Conservation (phyloP, 1,139 yeast species). For the Suhomyces ambrosiae region DNA sequence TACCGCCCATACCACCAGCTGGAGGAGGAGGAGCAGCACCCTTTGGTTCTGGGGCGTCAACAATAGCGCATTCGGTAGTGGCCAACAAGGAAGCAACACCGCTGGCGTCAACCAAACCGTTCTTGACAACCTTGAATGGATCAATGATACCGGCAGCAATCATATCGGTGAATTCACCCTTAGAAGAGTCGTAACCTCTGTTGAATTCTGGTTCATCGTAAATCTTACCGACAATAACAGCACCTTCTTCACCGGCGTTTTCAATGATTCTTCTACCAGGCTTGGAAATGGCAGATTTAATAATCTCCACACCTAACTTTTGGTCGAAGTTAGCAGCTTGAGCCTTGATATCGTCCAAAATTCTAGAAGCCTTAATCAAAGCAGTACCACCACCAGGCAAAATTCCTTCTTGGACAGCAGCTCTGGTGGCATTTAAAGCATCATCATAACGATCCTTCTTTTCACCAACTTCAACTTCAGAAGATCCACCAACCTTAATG, state of each 20-base stretch:
- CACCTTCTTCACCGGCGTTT: constrained; percentile 98
- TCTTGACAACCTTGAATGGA: constrained; percentile 98
- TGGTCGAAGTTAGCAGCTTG: constrained; percentile 90
- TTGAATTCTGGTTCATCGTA: constrained; percentile 86
- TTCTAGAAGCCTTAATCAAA: constrained; percentile 87
- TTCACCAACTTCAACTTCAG: constrained; percentile 98
- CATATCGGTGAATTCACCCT: constrained; percentile 95
- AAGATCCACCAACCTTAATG: constrained; percentile 95
- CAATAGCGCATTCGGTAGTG: constrained; percentile 98
- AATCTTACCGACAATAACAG: constrained; percentile 95
- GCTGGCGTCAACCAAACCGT: constrained; percentile 94
- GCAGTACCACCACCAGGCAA: constrained; percentile 99
- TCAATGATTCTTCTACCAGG: constrained; percentile 98
- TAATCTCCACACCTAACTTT: constrained; percentile 95
- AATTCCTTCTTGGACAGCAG: constrained; percentile 99
- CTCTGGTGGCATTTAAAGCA: constrained; percentile 98
- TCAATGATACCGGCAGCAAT: constrained; percentile 97
- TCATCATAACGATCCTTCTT: constrained; percentile 99
- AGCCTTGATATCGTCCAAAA: constrained; percentile 70
- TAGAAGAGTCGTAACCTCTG: constrained; percentile 91
- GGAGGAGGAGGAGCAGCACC: constrained; percentile 63
- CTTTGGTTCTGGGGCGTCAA: constrained; percentile 93
- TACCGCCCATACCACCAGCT: constrained; percentile 49
- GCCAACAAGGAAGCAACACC: constrained; percentile 98
- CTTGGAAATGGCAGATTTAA: constrained; percentile 91